phyloP scores from a whole-genome alignment of 2,329 filamentous ascomycete genomes.

The Triangularia setosa region DNA sequence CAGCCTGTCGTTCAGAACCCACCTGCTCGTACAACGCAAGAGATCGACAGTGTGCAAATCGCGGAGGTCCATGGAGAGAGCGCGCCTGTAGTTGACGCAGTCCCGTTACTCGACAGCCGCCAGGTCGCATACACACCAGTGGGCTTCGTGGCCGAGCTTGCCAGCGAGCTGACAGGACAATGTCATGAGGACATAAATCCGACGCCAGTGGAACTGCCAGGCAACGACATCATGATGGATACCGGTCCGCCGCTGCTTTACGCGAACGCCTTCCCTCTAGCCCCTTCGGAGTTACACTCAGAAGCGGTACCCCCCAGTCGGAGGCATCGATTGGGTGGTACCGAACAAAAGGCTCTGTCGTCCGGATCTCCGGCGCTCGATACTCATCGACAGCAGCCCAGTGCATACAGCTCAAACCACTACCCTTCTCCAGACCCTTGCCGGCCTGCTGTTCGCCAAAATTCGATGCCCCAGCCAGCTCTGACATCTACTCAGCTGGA shows the following conservation, averaged over 20 bases:
- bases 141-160: constrained; percentile 45
- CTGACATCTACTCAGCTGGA: not conserved
- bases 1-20: not conserved
- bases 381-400: constrained; percentile 1
- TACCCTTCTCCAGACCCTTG: constrained; percentile 7
- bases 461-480: constrained; percentile 6
- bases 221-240: constrained; percentile 31
- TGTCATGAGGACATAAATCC: constrained; percentile 43
- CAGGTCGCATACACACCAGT: constrained; percentile 38
- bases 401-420: constrained; percentile 3
- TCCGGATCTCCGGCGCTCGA: not conserved
- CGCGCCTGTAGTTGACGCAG: not conserved
- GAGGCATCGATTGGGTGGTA: not conserved
- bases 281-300: constrained; percentile 15
- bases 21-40: not conserved
- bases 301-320: constrained; percentile 1
- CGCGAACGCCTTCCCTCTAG: constrained; percentile 17
- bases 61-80: not conserved
- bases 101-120: constrained; percentile 33
- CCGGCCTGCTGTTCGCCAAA: constrained; percentile 5
- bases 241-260: constrained; percentile 15
- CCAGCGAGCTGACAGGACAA: constrained; percentile 39
- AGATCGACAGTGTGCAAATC: constrained; percentile 8
- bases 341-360: not conserved
- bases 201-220: constrained; percentile 38